phyloP scores from a whole-genome alignment of 148 eudicot species.

The Persicaria maculosa region DNA sequence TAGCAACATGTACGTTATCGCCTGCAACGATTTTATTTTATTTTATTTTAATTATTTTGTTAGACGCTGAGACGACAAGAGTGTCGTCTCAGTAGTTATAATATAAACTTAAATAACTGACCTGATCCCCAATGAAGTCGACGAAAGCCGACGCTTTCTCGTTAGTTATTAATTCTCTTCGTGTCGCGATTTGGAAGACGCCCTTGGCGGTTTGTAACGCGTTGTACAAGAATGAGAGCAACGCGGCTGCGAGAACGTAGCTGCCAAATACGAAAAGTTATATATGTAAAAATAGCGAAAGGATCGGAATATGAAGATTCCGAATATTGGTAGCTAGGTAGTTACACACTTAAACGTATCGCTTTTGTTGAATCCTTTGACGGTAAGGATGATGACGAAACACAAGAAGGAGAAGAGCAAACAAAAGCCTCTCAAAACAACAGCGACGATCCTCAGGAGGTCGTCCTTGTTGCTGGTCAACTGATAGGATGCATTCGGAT shows the following conservation, averaged over 20 bases:
- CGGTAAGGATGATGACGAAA: neutral
- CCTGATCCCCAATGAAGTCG: neutral
- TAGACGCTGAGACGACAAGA: no score
- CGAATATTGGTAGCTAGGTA: neutral
- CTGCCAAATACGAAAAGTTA: neutral
- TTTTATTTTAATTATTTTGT: no score
- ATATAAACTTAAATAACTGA: no score
- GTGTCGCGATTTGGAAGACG: neutral
- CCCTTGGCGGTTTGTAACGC: neutral
- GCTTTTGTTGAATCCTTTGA: neutral
- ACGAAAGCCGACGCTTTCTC: neutral
- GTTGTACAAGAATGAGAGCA: neutral
- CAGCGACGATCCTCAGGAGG: neutral
- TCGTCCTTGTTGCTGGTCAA: neutral
- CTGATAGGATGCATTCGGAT: neutral
- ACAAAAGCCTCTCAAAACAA: neutral
- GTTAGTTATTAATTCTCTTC: neutral
- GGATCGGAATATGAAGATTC: no score
- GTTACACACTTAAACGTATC: neutral
- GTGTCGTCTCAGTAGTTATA: no score
- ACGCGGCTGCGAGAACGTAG: neutral
- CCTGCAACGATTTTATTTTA: neutral
- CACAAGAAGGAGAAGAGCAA: slow-evolving; percentile 11
- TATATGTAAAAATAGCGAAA: no score
- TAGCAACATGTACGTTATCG: neutral